phyloP scores from a whole-genome alignment of 345 rosid genomes.

The Ricinus communis region DNA sequence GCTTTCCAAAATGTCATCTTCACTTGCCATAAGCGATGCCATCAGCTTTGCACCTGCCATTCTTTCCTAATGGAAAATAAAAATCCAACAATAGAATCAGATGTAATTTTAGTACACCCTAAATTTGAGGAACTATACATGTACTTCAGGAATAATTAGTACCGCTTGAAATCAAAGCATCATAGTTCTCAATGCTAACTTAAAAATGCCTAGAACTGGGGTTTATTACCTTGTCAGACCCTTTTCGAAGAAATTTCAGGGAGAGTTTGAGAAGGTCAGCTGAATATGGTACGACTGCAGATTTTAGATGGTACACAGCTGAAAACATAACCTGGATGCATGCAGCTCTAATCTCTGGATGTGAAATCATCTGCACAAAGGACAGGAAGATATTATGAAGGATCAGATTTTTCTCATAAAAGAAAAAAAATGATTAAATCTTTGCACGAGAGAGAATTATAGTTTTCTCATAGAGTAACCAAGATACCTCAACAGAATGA shows the following conservation, averaged over 20 bases:
- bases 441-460: neutral
- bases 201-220: slow-evolving; percentile 2
- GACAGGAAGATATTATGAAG: neutral
- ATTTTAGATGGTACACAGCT: slow-evolving; percentile 80
- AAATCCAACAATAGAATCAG: neutral
- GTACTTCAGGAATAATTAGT: too few species aligned
- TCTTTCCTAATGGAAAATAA: slow-evolving; percentile 59
- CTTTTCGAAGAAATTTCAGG: slow-evolving; percentile 54
- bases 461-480: neutral
- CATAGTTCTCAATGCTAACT: neutral
- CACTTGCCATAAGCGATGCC: slow-evolving; percentile 84
- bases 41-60: slow-evolving; percentile 79
- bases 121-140: too few species aligned
- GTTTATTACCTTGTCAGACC: slow-evolving; percentile 62
- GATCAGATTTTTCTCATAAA: too few species aligned
- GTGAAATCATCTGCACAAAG: slow-evolving; percentile 41
- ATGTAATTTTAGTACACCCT: too few species aligned
- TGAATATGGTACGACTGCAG: slow-evolving; percentile 69
- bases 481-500: slow-evolving; percentile 56
- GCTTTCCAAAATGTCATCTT: slow-evolving; percentile 60
- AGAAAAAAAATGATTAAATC: too few species aligned
- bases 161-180: too few species aligned
- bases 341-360: slow-evolving; percentile 64
- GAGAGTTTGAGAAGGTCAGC: slow-evolving; percentile 65
- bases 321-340: slow-evolving; percentile 83